Evolutionary conservation across 805 yeast species (phyloP), one percentile per base, ranked within the genome.

Genomic region (Metschnikowia shivogae): DNA sequence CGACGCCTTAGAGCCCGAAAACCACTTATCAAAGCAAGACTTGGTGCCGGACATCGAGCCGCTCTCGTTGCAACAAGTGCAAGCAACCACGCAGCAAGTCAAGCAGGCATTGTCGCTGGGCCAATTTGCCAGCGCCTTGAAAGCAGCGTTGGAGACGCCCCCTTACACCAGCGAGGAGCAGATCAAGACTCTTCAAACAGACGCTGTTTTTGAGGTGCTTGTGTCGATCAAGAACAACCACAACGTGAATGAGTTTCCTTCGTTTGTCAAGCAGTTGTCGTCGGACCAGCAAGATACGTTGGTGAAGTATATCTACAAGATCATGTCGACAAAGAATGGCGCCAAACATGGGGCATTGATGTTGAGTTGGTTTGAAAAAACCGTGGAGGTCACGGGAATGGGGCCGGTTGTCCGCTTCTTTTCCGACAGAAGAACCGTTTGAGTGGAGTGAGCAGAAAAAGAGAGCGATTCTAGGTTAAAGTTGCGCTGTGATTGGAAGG

Each of bases 321-420:
- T 89, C 27, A 89, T 93, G 96, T 71, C 82, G 36, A 68, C 82
- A 9, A 76, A 82, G 27, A 82, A 80, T 54, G 90, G 93, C 9
- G 87, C 88, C 52, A 86, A 84, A 57, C 89, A 84, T 52, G 96
- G 97, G 14, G 96, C 96, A 38, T 74, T 84, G 38, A 65, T 93
- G 55, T 77, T 93, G 56, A 80, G 84, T 28, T 93, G 99, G 99
- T 88, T 84, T 61, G 97, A 92, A 55, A 89, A 89, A 67, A 79
- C 92, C 14, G 82, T 88, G 31, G 95, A 85, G 49, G 69, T 78
- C 17, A 80, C 90, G 12, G 98, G 98, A 14, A 82, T 85, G 60
- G 96, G 96, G 10, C 86, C 96, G 35, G 83, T 93, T 55, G 86
- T 86, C 41, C 81, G 96, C 56, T 89, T 81, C 64, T 74, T 89